These are phyloP conservation scores for Axilococcus clingmanii DNA, from an alignment of 139 green algal genomes.

Conservation along the genomic window DNA sequence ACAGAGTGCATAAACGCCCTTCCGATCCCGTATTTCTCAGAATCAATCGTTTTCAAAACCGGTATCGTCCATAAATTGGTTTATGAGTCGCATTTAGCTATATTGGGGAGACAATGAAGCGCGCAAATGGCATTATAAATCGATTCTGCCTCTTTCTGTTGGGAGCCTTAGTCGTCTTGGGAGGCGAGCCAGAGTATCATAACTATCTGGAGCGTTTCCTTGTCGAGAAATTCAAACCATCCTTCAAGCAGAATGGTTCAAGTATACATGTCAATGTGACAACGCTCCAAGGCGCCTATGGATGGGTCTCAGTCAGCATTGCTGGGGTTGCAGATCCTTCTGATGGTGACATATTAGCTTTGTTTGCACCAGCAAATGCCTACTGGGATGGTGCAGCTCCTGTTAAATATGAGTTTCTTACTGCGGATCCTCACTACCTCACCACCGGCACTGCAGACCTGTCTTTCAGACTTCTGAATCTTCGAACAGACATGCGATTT, in stretches of 20 bases:
- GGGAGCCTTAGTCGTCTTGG: no score
- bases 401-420: conserved; percentile 7
- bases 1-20: no score
- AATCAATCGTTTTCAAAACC: no score
- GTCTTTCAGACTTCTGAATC: conserved; percentile 49
- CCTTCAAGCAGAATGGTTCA: not conserved
- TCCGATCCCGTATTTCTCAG: no score
- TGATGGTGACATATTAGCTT: conserved; percentile 1
- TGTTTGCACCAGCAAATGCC: conserved; percentile 3
- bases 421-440: conserved; percentile 7
- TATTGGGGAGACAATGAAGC: no score
- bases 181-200: no score
- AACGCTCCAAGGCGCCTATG: not conserved
- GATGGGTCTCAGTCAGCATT: conserved; percentile 3
- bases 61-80: no score
- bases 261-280: conserved; percentile 6
- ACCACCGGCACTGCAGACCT: not conserved
- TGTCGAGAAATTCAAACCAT: not conserved
- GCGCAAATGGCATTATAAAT: no score
- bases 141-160: no score
- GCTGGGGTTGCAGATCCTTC: not conserved
- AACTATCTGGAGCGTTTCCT: conserved; percentile 8
- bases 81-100: no score
- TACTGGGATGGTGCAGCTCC: not conserved
- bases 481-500: conserved; percentile 34